Evolutionary conservation across 2,329 filamentous ascomycete genomes (phyloP).

Genomic region (Aspergillus neotritici): DNA sequence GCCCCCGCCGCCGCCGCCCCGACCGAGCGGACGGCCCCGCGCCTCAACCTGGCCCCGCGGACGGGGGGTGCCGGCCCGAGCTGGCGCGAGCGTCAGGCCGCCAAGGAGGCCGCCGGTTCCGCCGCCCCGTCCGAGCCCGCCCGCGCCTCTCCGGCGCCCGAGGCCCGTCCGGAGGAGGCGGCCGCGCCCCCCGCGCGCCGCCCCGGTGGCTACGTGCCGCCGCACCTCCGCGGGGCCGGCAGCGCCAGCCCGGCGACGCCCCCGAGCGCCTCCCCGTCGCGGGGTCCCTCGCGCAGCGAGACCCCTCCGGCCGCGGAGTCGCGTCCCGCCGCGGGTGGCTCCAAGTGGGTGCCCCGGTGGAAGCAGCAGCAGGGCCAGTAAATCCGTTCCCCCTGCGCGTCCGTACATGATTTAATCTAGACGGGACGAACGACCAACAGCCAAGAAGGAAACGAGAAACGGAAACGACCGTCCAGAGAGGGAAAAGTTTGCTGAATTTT

Average conservation of each 20-base stretch:
- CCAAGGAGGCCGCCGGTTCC: conserved; percentile 37
- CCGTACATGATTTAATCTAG: conserved; percentile 1
- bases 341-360: conserved; percentile 36
- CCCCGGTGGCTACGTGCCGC: conserved; percentile 36
- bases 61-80: conserved; percentile 38
- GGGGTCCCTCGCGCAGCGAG: conserved; percentile 18
- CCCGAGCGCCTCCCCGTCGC: conserved; percentile 24
- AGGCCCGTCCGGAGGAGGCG: conserved; percentile 20
- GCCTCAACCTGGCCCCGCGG: conserved; percentile 49
- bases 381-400: too few species aligned
- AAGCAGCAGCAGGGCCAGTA: conserved; percentile 34
- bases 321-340: conserved; percentile 21
- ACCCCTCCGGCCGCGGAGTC: conserved; percentile 16
- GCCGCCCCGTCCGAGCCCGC: conserved; percentile 15
- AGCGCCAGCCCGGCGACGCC: conserved; percentile 23
- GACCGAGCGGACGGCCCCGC: conserved; percentile 48
- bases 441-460: too few species aligned
- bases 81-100: conserved; percentile 58
- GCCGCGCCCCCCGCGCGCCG: conserved; percentile 24
- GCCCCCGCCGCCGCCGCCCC: conserved; percentile 42
- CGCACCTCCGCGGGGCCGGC: conserved; percentile 34
- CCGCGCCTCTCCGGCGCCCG: conserved; percentile 21
- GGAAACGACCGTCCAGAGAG: too few species aligned
- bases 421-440: too few species aligned
- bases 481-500: too few species aligned